Percentiles rank a stretch among this genome's conserved stretches.
Conservation (phyloP, 768 basidiomycete species). For the Boletus vermiculosoides region DNA sequence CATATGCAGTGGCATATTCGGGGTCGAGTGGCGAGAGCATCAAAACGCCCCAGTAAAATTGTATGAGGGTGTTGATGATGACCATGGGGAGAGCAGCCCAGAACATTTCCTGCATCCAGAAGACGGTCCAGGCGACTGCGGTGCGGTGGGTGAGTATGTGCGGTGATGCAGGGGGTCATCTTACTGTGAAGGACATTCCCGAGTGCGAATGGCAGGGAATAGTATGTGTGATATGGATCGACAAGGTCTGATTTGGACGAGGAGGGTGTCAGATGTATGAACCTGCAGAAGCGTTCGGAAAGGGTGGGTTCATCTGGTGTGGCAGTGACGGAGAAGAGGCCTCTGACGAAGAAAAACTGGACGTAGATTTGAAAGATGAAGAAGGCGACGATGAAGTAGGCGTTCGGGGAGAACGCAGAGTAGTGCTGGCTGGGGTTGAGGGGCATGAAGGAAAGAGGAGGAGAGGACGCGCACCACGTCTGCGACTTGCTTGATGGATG, state of each 20-base stretch:
- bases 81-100: not conserved
- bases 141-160: not conserved
- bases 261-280: not conserved
- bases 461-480: not conserved
- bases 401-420: not conserved
- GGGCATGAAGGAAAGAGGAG: not conserved
- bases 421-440: not conserved
- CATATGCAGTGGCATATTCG: not conserved
- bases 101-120: slow-evolving; percentile 32
- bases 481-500: not conserved
- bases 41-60: not conserved
- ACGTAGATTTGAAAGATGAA: not conserved
- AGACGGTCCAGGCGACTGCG: slow-evolving; percentile 7
- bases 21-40: not conserved
- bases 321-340: not conserved
- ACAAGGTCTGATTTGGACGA: not conserved
- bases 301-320: not conserved
- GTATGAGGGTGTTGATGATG: not conserved
- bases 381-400: not conserved
- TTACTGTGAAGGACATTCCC: not conserved
- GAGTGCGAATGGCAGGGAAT: not conserved
- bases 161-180: not conserved
- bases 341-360: not conserved
- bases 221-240: not conserved
- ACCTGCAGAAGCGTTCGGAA: not conserved